Base-by-base conservation (phyloP, 108 stramenopile species). In the Nannochloropsis granulata region DNA sequence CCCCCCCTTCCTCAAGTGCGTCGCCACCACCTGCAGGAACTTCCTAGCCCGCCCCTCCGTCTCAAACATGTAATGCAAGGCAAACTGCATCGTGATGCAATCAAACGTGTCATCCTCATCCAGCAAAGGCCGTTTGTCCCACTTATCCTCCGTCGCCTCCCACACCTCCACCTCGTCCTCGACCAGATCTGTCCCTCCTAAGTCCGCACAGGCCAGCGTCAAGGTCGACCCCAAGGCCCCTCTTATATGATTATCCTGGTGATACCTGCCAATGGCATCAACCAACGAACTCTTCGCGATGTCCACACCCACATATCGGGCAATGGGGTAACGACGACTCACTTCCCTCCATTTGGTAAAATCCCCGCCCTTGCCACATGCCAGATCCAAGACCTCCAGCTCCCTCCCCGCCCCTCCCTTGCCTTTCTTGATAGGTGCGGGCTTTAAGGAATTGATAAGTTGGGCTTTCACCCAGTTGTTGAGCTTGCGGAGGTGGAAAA, bases 361-460 rank as follows among this genome's bases (percentile, higher is more conserved):
- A 88, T 99, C 98, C n/a, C 97, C 98, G 81, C 98, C 98, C 81
- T 99, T 99, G 8, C 98, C 98, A 86, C 97, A 98, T 12, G 97
- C 98, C 83, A 98, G 89, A 86, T 99, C 98, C 81, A 99, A 88
- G 7, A 99, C 93, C 14, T 93, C 87, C 12, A 96, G 88, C 8
- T 91, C 93, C 25, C 89, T 82, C 83, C 84, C 43, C 21, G 79
- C 89, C 11, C n/a, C 21, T n/a, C 56, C 56, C n/a, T 71, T 16
- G 7, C 56, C 56, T n/a, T 16, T 71, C 56, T 71, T n/a, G 43
- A 88, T 79, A 16, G 44, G 11, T 21, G 24, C 43, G 0, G 92
- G 91, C 85, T 95, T 91, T 46, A 94, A 88, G 81, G 94, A 93
- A 83, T 90, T 88, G 83, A 97, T 96, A 86, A 96, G 94, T 44